Evolutionary conservation across 768 basidiomycete genomes (phyloP), one percentile per base, ranked within the genome.

Genomic region (Neoboletus magnificus): DNA sequence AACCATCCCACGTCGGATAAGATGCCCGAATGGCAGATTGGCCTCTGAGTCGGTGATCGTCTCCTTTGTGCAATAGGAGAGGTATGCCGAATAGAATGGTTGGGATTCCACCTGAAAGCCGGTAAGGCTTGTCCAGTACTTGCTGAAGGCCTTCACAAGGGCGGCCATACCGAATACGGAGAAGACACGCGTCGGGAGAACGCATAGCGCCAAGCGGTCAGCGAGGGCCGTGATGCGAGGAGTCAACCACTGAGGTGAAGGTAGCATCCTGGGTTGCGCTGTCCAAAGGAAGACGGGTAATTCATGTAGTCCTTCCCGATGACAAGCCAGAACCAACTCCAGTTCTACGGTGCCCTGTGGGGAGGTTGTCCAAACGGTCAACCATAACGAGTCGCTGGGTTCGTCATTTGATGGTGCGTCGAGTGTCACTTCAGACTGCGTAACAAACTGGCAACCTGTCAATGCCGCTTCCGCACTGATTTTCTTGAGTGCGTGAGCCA

Each of bases 281-380:
- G 75, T 70, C 77, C 79, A 82, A 37, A 84, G 58, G 64, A 83
- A 84, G 52, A 82, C 68, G 29, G 82, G 83, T 50, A 82, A 74
- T 44, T 77, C 71, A 47, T 82, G 78, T 42, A 76, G 58, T 20
- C 71, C 72, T 54, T 73, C 76, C 44, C 67, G 67, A 47, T 77
- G 74, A 60, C 81, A 84, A 13, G 82, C 73, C 42, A 84, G 50
- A 37, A 79, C 72, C 40, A 81, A 57, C 25, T 79, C 76, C 44
- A 81, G 73, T 1, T 66, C 66, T 23, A 61, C 66, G 13, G 57
- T 56, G 35, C 67, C 66, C 15, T 68, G 62, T n/a, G 71, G 47
- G 18, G 71, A 65, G 5, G 62, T 61, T 27, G 76, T 75, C 77
- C 78, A 82, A 27, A 79, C 58, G 5, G 81, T 80, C 50, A 83